Percentiles rank a stretch among this genome's conserved stretches.
Conservation (phyloP, 106 monocot species). For the Alisma plantagoaquatica region DNA sequence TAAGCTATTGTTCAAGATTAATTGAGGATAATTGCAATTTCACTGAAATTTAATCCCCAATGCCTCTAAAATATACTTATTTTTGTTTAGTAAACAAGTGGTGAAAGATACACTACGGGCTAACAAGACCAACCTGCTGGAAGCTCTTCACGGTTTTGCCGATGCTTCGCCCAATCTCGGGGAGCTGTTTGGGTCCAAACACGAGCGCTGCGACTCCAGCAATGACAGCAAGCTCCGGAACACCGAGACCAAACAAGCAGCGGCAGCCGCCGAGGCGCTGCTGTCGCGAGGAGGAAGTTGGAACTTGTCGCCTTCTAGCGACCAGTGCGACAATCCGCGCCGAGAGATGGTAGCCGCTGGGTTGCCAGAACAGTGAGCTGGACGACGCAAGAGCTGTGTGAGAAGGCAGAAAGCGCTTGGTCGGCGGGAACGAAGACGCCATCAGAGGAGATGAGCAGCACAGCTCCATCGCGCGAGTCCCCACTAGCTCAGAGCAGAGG, state of each 20-base stretch:
- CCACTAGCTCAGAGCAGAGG: too few relatives aligned
- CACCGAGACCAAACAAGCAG: slow-evolving; percentile 90
- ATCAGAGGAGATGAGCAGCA: slow-evolving; percentile 16
- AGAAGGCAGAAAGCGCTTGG: neutral
- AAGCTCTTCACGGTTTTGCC: slow-evolving; percentile 97
- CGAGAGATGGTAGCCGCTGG: neutral
- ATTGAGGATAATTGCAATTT: too few relatives aligned
- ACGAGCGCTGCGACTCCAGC: slow-evolving; percentile 87
- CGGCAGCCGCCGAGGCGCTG: slow-evolving; percentile 10
- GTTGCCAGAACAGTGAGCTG: slow-evolving; percentile 10
- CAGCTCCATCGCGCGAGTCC: slow-evolving; percentile 14
- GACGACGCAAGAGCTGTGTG: slow-evolving; percentile 14
- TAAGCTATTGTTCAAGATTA: too few relatives aligned
- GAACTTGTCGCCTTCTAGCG: slow-evolving; percentile 1
- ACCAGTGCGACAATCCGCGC: neutral
- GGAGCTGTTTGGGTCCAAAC: slow-evolving; percentile 90
- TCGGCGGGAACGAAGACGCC: neutral
- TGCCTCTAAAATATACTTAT: too few relatives aligned
- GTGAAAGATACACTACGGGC: too few relatives aligned
- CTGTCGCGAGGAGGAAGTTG: neutral
- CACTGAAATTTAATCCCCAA: too few relatives aligned
- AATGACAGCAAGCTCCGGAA: slow-evolving; percentile 90
- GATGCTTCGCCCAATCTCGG: slow-evolving; percentile 77
- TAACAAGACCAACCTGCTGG: slow-evolving; percentile 56
- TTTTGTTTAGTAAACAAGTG: too few relatives aligned